Base-by-base conservation (phyloP, 1,284 basidiomycete genomes). In the Thelephora terrestris region DNA sequence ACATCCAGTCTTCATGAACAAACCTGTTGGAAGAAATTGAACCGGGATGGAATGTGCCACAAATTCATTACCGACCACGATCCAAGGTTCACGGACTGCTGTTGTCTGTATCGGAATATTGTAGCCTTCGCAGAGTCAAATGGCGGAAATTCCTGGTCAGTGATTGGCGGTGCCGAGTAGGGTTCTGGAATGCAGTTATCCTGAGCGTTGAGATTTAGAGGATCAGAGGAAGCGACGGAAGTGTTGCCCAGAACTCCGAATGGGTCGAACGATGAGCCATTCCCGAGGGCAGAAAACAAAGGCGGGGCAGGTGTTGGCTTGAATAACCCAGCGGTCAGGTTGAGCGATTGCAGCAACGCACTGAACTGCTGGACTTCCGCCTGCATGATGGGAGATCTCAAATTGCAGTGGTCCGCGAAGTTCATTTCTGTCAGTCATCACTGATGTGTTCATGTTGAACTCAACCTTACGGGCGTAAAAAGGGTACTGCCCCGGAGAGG, bases 1-100 rank as follows among this genome's bases (percentile, higher is more conserved):
- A 77, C 81, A 90, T 87, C 85, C 86, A 90, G 25, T 74, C 66
- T 60, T 90, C 86, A 49, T 81, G 77, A 1, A 87, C 83, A 57
- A 89, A 86, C 84, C 83, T 83, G 20, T 21, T 23, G 50, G 12
- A 45, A 34, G 23, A 18, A 34, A 21, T 40, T 45, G 27, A n/a
- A 27, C 7, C 48, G 49, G 20, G 16, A 37, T 12, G 35, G 45
- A 16, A 23, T 45, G 16, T 42, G 14, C 21, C 18, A 43, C 6
- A 40, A 43, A 9, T 27, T 16, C n/a, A 39, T 21, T 16, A 57
- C 62, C 34, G 51, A 79, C 76, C 76, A 82, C 4, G 78, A 79
- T 4, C 82, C 82, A 3, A 85, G 61, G 58, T 85, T 85, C 14
- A 85, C 81, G 5, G 73, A 71, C 51, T 76, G 74, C 55, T 83